Evolutionary conservation across 108 stramenopile species (phyloP).

Genomic region (Parietichytrium sp.): DNA sequence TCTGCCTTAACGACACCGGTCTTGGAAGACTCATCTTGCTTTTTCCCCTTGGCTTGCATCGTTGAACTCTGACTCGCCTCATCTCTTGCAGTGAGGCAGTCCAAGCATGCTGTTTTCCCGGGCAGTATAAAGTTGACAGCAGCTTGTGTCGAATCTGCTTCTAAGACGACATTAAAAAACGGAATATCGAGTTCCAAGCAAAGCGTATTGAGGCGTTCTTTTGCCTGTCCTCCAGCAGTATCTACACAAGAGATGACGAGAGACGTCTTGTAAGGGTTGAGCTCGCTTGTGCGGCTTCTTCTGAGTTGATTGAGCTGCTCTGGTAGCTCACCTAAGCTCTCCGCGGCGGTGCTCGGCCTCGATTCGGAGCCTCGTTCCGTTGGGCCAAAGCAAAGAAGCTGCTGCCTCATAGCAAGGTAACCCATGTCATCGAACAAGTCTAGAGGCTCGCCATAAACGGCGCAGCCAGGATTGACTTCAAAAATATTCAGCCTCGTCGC

Average conservation of each 20-base stretch:
- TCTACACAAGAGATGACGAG: neutral
- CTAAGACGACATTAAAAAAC: neutral
- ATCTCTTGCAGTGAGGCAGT: constrained; percentile 13
- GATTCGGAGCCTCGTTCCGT: too few relatives aligned
- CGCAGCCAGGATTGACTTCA: neutral
- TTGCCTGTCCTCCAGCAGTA: neutral
- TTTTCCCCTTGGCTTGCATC: too few relatives aligned
- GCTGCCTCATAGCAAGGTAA: too few relatives aligned
- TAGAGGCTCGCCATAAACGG: neutral
- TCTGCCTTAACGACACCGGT: neutral
- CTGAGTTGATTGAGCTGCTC: too few relatives aligned
- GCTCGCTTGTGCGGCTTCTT: too few relatives aligned
- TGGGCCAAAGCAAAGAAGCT: too few relatives aligned
- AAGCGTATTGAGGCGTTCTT: neutral
- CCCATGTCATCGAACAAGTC: neutral
- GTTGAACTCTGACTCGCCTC: constrained; percentile 10
- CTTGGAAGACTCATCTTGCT: too few relatives aligned
- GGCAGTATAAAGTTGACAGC: neutral
- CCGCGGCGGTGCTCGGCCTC: too few relatives aligned
- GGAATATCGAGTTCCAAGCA: neutral
- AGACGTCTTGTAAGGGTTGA: too few relatives aligned
- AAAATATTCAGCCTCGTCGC: neutral
- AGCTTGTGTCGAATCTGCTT: neutral
- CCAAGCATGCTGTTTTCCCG: neutral
- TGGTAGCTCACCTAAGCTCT: too few relatives aligned